Base-by-base conservation (phyloP, 225 moss, liverwort and hornwort genomes). In the Marchantia polymorpha region DNA sequence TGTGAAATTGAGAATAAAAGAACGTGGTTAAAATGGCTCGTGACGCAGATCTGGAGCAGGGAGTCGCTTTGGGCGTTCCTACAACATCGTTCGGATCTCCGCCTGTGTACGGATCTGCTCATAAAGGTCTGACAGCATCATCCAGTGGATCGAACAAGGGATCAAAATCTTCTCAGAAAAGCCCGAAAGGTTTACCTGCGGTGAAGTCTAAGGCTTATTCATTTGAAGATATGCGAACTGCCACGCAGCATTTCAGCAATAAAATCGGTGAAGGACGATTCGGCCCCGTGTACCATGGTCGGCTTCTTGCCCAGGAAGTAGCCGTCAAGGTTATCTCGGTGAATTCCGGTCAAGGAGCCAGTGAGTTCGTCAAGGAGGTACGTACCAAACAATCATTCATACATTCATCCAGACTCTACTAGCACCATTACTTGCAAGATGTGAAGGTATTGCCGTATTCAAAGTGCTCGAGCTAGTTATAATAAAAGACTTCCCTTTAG, bases 201-300 rank as follows among this genome's bases (percentile, higher is more conserved):
- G 76, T 76, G 13, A 76, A 76, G 76, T 76, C 76, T 16, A 76
- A 60, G 47, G 46, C 76, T n/a, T 76, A 76, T 49, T 70, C 77
- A 8, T 49, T 77, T 27, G 82, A 82, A 51, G 82, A 82, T 27
- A 75, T 82, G 51, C 77, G 76, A 72, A 51, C 76, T 30, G 77
- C 77, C 48, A 82, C 82, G 47, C 72, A 74, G 0, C 56, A 77
- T 31, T 82, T 77, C 17, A 72, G 68, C 51, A 63, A 50, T 23
- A 82, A 82, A 53, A 77, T 82, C 30, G 82, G 82, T 58, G 77
- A 77, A 71, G 82, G 77, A 23, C 69, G 77, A 16, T 77, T 77
- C 29, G 82, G 82, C 29, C 72, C 77, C 27, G 77, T 82, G 49
- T 82, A 69, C 47, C 77, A 72, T 53, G 82, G 82, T n/a, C 59